Evolutionary conservation across 495 filamentous ascomycete species (phyloP).

Genomic region (Aspergillus mulundensis): DNA sequence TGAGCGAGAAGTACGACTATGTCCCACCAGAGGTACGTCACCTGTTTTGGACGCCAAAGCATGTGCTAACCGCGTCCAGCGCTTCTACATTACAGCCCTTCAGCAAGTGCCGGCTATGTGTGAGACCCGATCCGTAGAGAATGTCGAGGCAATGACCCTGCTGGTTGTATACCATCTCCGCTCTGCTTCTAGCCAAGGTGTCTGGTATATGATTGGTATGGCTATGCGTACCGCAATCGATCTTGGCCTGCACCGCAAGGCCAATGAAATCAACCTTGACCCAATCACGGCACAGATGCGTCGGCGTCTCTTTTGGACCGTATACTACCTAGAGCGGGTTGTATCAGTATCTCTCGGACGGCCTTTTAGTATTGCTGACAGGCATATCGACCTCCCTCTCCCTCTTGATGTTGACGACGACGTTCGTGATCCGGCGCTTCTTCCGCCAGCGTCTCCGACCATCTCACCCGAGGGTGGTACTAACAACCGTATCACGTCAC

Average conservation of each 20-base stretch:
- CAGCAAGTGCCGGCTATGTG: slow-evolving; percentile 49
- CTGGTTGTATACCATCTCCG: slow-evolving; percentile 51
- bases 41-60: not conserved
- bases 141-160: slow-evolving; percentile 54
- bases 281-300: slow-evolving; percentile 47
- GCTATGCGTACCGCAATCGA: slow-evolving; percentile 54
- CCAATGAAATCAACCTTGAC: slow-evolving; percentile 44
- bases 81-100: slow-evolving; percentile 46
- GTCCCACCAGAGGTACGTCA: slow-evolving; percentile 39
- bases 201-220: slow-evolving; percentile 56
- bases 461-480: not conserved
- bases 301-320: slow-evolving; percentile 50
- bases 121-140: slow-evolving; percentile 48
- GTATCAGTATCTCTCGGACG: slow-evolving; percentile 50
- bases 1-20: slow-evolving; percentile 45
- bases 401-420: slow-evolving; percentile 48
- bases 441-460: slow-evolving; percentile 24
- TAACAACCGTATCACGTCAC: slow-evolving; percentile 33
- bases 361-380: slow-evolving; percentile 49
- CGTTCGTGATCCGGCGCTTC: slow-evolving; percentile 37
- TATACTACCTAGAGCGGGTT: slow-evolving; percentile 49
- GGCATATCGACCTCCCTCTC: slow-evolving; percentile 50
- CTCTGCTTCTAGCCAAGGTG: slow-evolving; percentile 47
- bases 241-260: slow-evolving; percentile 48
- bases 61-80: slow-evolving; percentile 19